phyloP scores from a whole-genome alignment of 441 rosid genomes.

The Hura crepitans region DNA sequence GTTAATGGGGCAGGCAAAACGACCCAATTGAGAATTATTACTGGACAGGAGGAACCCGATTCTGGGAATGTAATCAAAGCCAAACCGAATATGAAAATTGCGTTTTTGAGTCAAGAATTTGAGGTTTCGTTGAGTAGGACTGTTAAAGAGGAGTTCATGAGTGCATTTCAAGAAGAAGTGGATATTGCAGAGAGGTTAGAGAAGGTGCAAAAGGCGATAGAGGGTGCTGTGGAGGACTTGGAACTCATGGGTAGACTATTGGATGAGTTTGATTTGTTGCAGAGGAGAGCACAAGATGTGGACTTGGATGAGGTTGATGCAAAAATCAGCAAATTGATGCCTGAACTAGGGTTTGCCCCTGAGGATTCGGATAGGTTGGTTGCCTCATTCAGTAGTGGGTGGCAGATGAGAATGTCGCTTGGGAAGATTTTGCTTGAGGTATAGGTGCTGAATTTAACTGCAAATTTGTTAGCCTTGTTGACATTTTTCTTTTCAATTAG shows the following conservation, averaged over 20 bases:
- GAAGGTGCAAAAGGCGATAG: conserved; percentile 83
- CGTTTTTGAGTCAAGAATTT: conserved; percentile 84
- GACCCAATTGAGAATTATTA: conserved; percentile 80
- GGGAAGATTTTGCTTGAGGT: conserved; percentile 97
- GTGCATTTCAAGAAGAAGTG: conserved; percentile 87
- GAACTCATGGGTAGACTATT: conserved; percentile 88
- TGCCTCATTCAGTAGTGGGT: conserved; percentile 87
- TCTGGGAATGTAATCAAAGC: conserved; percentile 80
- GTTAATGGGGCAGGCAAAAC: conserved; percentile 96
- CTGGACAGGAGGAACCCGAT: conserved; percentile 81
- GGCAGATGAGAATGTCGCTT: conserved; percentile 99
- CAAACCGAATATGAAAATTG: conserved; percentile 58
- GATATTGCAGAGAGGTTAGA: conserved; percentile 60
- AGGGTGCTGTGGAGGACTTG: conserved; percentile 68
- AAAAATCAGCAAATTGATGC: conserved; percentile 85
- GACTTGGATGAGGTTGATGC: conserved; percentile 68
- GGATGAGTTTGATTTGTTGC: conserved; percentile 89
- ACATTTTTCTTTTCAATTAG: not conserved
- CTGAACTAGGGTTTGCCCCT: conserved; percentile 65
- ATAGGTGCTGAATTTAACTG: not conserved
- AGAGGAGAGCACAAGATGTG: conserved; percentile 74
- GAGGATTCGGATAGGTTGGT: conserved; percentile 92
- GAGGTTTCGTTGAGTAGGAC: conserved; percentile 87
- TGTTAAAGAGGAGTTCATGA: conserved; percentile 84
- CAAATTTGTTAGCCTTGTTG: not conserved